Conservation (phyloP, 441 rosid genomes). For the Arabidopsis hybrid region DNA sequence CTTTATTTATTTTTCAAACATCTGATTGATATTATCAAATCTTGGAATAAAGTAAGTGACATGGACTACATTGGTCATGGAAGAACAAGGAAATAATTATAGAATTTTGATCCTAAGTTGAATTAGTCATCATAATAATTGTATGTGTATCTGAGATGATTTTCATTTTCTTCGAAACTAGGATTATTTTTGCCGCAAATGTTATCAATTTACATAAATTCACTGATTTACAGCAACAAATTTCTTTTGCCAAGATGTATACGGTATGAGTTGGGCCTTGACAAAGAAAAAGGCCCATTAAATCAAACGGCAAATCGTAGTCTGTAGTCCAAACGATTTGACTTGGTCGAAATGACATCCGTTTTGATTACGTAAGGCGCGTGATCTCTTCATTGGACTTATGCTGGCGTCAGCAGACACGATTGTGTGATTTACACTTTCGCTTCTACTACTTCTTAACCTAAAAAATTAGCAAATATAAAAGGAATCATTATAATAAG, state of each 20-base stretch:
- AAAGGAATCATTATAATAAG: neutral
- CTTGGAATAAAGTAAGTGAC: neutral
- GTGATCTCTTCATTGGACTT: slow-evolving; percentile 19
- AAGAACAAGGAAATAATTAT: neutral
- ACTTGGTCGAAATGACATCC: slow-evolving; percentile 19
- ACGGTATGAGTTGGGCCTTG: neutral
- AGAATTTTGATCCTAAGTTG: neutral
- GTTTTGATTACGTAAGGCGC: slow-evolving; percentile 34
- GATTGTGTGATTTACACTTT: slow-evolving; percentile 23
- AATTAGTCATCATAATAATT: too few relatives aligned
- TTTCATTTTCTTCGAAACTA: neutral
- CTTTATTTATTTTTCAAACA: too few relatives aligned
- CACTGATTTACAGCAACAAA: neutral
- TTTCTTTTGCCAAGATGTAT: too few relatives aligned
- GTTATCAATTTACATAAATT: neutral
- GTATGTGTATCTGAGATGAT: neutral
- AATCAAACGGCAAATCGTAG: neutral
- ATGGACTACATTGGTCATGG: slow-evolving; percentile 3
- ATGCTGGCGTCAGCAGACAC: slow-evolving; percentile 36
- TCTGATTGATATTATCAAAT: neutral
- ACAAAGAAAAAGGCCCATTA: neutral
- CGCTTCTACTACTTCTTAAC: too few relatives aligned
- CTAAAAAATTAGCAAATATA: too few relatives aligned
- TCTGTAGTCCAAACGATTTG: slow-evolving; percentile 22
- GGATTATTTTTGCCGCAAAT: neutral